Percentiles rank a stretch among this genome's conserved stretches.
Conservation (phyloP, 306 rosid genomes). For the Fagus crenata region DNA sequence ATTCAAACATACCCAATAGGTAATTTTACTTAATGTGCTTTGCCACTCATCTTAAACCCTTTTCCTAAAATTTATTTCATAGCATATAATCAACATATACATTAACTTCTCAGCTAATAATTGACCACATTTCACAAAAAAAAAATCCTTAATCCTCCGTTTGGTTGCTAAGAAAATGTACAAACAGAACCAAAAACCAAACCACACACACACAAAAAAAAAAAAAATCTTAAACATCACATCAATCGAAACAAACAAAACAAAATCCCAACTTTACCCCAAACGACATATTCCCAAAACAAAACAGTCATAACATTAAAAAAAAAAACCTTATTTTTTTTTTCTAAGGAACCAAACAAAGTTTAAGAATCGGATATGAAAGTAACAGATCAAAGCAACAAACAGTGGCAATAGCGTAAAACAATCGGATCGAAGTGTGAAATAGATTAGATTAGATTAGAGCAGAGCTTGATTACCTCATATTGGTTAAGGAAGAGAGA, state of each 20-base stretch:
- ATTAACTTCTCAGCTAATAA: neutral
- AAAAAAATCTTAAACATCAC: too few relatives aligned
- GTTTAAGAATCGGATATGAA: neutral
- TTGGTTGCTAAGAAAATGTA: neutral
- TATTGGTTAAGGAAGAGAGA: slow-evolving; percentile 18
- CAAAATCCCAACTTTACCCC: neutral
- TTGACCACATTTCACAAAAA: neutral
- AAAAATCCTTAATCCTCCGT: too few relatives aligned
- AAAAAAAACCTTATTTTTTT: neutral
- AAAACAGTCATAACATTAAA: neutral
- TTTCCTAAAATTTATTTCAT: neutral
- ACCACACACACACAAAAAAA: too few relatives aligned
- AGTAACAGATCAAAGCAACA: neutral
- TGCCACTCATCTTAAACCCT: neutral
- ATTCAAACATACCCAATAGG: neutral
- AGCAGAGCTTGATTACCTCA: slow-evolving; percentile 43
- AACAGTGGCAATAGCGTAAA: neutral
- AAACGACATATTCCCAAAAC: neutral
- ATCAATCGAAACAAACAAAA: too few relatives aligned
- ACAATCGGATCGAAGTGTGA: neutral
- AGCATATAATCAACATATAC: neutral
- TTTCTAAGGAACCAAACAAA: slow-evolving; percentile 7
- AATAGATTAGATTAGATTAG: neutral
- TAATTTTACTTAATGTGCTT: neutral
- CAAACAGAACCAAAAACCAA: neutral